Percentiles rank a stretch among this genome's conserved stretches.
phyloP scores from a whole-genome alignment of 1,139 yeast genomes.

The Saccharomyces hybrid region DNA sequence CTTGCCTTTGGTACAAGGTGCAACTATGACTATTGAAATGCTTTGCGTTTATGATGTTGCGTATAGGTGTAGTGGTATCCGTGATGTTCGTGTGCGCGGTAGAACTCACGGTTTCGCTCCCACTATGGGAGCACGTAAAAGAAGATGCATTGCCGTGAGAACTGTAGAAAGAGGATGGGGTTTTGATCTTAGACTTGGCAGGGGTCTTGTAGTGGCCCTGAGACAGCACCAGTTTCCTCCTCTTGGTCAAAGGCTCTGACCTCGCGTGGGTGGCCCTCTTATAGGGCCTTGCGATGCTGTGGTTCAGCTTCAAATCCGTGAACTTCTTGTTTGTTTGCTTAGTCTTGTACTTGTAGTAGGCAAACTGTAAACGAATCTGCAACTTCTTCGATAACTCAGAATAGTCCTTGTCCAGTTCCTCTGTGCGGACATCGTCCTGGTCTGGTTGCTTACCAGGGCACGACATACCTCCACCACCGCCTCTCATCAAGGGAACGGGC shows the following conservation, averaged over 20 bases:
- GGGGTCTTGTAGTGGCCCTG: conserved; percentile 26
- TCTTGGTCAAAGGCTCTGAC: conserved; percentile 5
- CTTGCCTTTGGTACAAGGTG: conserved; percentile 11
- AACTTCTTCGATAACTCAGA: conserved; percentile 50
- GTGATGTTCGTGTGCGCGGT: not conserved
- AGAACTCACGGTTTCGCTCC: not conserved
- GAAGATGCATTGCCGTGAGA: not conserved
- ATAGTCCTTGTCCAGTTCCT: conserved; percentile 3
- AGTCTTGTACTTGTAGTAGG: conserved; percentile 65
- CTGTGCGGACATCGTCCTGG: not conserved
- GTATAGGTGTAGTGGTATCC: conserved; percentile 12
- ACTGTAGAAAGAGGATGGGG: not conserved
- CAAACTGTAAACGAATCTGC: conserved; percentile 65
- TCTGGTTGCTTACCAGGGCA: not conserved
- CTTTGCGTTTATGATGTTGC: conserved; percentile 7
- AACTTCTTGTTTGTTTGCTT: conserved; percentile 38
- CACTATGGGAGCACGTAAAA: not conserved
- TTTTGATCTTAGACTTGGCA: conserved; percentile 9
- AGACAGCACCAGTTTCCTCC: conserved; percentile 24
- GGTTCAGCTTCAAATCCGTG: conserved; percentile 14
- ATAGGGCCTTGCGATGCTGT: not conserved
- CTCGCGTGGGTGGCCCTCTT: not conserved
- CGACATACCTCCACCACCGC: not conserved
- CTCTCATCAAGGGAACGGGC: not conserved
- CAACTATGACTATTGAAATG: not conserved